Base-by-base conservation (phyloP, 192 early-diverging fungal species). In the Pecoramyces ruminantium region DNA sequence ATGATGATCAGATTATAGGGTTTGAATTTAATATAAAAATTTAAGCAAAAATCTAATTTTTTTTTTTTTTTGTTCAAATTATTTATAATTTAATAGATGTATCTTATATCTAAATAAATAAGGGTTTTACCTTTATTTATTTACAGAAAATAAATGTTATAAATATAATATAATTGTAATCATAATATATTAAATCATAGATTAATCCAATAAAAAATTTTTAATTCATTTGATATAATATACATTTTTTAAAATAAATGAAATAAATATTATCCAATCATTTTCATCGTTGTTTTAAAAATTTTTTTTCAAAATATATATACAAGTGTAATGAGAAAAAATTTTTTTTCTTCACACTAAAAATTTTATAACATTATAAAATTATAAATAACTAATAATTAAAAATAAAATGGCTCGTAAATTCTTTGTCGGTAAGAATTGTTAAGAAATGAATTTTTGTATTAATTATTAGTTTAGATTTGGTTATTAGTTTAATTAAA, bases 381-480 rank as follows among this genome's bases (percentile, higher is more conserved):
- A 67, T 67, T n/a, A 67, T n/a, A 67, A 67, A 67, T 67, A 67
- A n/a, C 5, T n/a, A 27, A 39, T 1, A 39, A 39, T 14, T 8
- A 67, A 42, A 89, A n/a, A n/a, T n/a, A n/a, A 42, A 82, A 92
- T 90, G 89, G 84, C 89, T 90, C 94, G 94, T 86, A 92, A 91
- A 85, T 95, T 95, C 87, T 93, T 94, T 87, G 92, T 95, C 84
- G 92, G 94, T 81, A 92, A 93, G 83, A 38, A 25, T 78, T 58
- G 28, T 4, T 29, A 27, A 27, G 18, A 29, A 42, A 28, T 34
- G 29, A 27, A 83, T 17, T 39, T 13, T 78, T 29, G n/a, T n/a
- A n/a, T n/a, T n/a, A n/a, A n/a, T n/a, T n/a, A n/a, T n/a, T n/a
- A n/a, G n/a, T n/a, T n/a, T n/a, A n/a, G n/a, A n/a, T n/a, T n/a